Conservation (phyloP, 257 asterid genomes). For the Cynanchum wilfordii region DNA sequence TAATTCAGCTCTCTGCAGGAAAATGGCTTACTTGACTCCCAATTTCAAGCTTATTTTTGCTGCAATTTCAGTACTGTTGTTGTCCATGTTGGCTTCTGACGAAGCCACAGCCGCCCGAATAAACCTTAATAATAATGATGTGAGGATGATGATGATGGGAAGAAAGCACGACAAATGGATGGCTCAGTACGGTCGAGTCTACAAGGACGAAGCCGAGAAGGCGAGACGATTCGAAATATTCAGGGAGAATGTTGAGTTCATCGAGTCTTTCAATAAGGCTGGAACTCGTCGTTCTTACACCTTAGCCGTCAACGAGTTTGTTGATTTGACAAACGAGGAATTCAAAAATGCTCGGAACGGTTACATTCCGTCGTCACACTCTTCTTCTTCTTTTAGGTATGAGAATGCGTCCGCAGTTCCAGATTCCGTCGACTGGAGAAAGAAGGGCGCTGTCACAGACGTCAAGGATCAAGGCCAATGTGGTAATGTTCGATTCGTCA, state of each 20-base stretch:
- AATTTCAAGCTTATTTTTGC: no score
- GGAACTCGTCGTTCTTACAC: conserved; percentile 9
- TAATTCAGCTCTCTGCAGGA: no score
- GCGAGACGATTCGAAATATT: conserved; percentile 4
- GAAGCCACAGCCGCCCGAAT: no score
- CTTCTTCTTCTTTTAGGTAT: not conserved
- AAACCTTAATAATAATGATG: no score
- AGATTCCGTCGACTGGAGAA: conserved; percentile 20
- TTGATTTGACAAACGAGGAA: conserved; percentile 9
- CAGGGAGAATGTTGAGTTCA: conserved; percentile 10
- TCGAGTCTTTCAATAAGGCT: conserved; percentile 8
- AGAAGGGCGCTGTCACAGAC: conserved; percentile 1
- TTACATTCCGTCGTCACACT: not conserved
- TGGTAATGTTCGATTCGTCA: no score
- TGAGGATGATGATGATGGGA: no score
- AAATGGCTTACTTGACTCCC: no score
- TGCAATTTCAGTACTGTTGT: no score
- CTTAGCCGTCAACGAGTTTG: not conserved
- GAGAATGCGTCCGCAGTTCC: conserved; percentile 1
- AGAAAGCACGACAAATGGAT: no score
- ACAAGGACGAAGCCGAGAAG: no score
- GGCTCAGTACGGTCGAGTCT: no score
- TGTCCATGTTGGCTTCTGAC: no score
- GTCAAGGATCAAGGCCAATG: not conserved
- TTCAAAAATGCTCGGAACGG: not conserved